These are phyloP conservation scores for Didymella segeticola DNA, from an alignment of 2,329 filamentous ascomycete species.

Conservation along the genomic window DNA sequence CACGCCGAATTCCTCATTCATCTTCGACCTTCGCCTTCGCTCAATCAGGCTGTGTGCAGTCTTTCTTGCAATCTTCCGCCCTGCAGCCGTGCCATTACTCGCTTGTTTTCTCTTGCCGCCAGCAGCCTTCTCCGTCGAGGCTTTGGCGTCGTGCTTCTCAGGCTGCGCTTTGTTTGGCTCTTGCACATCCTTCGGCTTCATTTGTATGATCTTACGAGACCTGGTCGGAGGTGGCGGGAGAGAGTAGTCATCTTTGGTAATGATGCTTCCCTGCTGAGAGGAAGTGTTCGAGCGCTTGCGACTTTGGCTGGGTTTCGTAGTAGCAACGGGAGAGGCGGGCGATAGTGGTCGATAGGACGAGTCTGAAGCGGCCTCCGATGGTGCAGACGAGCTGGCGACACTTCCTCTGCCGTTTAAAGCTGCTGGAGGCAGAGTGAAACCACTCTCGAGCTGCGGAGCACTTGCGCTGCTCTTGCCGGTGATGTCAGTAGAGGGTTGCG, in stretches of 20 bases:
- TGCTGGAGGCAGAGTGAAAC: slow-evolving; percentile 79
- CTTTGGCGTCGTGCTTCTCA: slow-evolving; percentile 30
- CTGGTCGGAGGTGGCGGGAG: slow-evolving; percentile 91
- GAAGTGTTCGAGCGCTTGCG: slow-evolving; percentile 42
- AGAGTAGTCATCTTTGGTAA: slow-evolving; percentile 71
- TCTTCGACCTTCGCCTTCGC: slow-evolving; percentile 86
- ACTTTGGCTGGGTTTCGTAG: slow-evolving; percentile 38
- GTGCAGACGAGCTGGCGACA: slow-evolving; percentile 54
- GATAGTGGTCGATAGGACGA: slow-evolving; percentile 60
- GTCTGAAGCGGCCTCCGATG: slow-evolving; percentile 56
- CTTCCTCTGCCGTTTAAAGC: slow-evolving; percentile 63
- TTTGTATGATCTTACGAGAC: slow-evolving; percentile 96
- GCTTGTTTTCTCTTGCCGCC: slow-evolving; percentile 76
- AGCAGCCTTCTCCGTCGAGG: slow-evolving; percentile 29
- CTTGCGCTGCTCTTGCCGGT: slow-evolving; percentile 71
- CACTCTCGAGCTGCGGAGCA: slow-evolving; percentile 67
- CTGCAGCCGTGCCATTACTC: slow-evolving; percentile 75
- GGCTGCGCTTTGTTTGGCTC: slow-evolving; percentile 32
- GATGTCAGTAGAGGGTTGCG: slow-evolving; percentile 81
- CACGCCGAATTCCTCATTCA: slow-evolving; percentile 97
- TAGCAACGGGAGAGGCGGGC: slow-evolving; percentile 46
- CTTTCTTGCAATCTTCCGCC: slow-evolving; percentile 93
- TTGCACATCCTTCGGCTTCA: slow-evolving; percentile 70
- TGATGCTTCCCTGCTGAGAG: slow-evolving; percentile 37
- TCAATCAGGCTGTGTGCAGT: slow-evolving; percentile 97